Evolutionary conservation across 352 stramenopile genomes (phyloP).

Genomic region (Stephanocyclus meneghinianus): DNA sequence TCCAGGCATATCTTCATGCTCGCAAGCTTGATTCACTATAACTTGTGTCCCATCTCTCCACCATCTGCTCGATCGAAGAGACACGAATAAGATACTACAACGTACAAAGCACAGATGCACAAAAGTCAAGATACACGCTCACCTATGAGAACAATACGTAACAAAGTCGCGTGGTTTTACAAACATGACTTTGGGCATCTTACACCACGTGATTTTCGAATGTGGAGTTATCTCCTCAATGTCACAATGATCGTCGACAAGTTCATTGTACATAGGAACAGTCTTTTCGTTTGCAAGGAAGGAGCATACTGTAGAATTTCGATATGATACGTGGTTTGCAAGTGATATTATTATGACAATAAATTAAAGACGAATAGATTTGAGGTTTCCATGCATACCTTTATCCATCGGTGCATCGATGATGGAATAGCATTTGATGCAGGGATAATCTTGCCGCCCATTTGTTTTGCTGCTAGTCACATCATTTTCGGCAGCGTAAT

Average conservation of each 20-base stretch:
- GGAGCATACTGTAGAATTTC: constrained; percentile 52
- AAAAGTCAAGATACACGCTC: background rate
- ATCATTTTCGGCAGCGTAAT: constrained; percentile 33
- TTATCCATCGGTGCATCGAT: constrained; percentile 76
- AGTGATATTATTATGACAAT: background rate
- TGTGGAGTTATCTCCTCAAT: constrained; percentile 74
- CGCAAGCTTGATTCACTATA: constrained; percentile 80
- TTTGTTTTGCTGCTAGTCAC: background rate
- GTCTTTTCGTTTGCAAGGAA: constrained; percentile 67
- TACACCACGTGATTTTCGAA: constrained; percentile 77
- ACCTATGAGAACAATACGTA: constrained; percentile 79
- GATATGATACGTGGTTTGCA: background rate
- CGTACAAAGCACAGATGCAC: too few species aligned
- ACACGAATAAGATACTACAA: background rate
- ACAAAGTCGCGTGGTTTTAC: constrained; percentile 80
- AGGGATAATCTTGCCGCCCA: constrained; percentile 58
- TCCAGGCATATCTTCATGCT: constrained; percentile 63
- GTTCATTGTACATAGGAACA: constrained; percentile 74
- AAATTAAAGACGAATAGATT: background rate
- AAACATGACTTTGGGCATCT: constrained; percentile 79
- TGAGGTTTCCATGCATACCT: background rate
- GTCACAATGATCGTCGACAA: constrained; percentile 70
- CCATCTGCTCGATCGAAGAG: constrained; percentile 25
- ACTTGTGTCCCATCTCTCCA: constrained; percentile 71
- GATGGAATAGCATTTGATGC: constrained; percentile 66